These are phyloP conservation scores for Jacaranda copaia DNA, from an alignment of 257 asterid genomes.

Conservation along the genomic window DNA sequence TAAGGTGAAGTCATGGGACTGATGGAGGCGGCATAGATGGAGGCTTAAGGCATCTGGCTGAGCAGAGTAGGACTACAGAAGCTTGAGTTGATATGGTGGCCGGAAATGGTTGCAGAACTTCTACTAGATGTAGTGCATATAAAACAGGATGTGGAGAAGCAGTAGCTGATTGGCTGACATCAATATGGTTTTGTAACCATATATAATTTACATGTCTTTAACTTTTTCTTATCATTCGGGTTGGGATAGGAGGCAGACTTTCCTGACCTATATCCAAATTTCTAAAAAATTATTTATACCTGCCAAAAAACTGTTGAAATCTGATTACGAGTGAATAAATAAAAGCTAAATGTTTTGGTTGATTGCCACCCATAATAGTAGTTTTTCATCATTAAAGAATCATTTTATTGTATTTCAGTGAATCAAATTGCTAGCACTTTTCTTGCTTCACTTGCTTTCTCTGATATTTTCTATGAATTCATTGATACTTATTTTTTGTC, in stretches of 20 bases:
- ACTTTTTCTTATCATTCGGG: neutral
- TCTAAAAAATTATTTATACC: neutral
- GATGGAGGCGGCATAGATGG: constrained; percentile 2
- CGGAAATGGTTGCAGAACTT: neutral
- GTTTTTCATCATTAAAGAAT: too few relatives aligned
- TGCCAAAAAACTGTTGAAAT: neutral
- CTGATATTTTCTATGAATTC: too few relatives aligned
- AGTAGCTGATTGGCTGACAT: neutral
- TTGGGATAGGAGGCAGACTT: neutral
- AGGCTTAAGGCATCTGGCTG: neutral
- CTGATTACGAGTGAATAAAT: neutral
- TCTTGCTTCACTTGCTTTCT: neutral
- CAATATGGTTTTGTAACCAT: neutral
- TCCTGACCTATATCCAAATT: neutral
- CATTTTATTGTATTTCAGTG: neutral
- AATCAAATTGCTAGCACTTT: neutral
- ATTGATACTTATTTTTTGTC: neutral
- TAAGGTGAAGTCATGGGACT: neutral
- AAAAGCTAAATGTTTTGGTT: too few relatives aligned
- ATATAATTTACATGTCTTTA: neutral
- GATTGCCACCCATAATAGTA: too few relatives aligned
- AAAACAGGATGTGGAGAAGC: neutral
- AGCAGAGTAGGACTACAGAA: constrained; percentile 1
- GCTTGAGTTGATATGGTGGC: neutral
- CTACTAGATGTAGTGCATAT: neutral